Evolutionary conservation across 805 yeast genomes (phyloP), one percentile per base, ranked within the genome.

Genomic region (Phaffomyces opuntiae): DNA sequence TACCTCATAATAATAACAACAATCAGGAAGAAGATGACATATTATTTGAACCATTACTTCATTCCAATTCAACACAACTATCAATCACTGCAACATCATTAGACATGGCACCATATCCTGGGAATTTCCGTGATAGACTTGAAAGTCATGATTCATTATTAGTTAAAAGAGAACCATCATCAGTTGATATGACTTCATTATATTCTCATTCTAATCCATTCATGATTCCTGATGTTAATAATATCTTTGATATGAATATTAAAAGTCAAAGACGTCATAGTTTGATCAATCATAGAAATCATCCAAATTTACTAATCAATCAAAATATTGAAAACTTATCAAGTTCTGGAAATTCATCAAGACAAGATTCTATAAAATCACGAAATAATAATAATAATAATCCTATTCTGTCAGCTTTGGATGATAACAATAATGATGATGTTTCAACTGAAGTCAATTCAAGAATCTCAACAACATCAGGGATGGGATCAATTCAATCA

Each of bases 131-230:
- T 19, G 46, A 49, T 1, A 39, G 51, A 21, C 49, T 52, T 42
- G 59, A 63, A 39, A 60, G 68, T 9, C 52, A 57, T 25, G 69
- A 64, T 29, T 62, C 67, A 0, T 49, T 61, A 5, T 17, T 13
- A 6, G 45, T 56, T 4, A 63, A 63, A 40, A 48, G 56, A 14
- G 57, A 57, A 32, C 51, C 57, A 11, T 52, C 65, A 0, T 62
- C 70, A 4, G 65, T 65, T 34, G 72, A 67, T 47, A 65, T 67
- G 6, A 67, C 71, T 1, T 66, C 69, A 1, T 52, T 68, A 36
- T 66, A 64, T 35, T 55, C 53, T n/a, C 44, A 44, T 17, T 43
- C 33, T 12, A 35, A 49, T 27, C 51, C 56, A 43, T 42, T 48
- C n/a, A 36, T 46, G 3, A 43, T 43, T 26, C 46, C 47, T 25